Base-by-base conservation (phyloP, 495 filamentous ascomycete genomes). In the Annulohypoxylon maeteangense region DNA sequence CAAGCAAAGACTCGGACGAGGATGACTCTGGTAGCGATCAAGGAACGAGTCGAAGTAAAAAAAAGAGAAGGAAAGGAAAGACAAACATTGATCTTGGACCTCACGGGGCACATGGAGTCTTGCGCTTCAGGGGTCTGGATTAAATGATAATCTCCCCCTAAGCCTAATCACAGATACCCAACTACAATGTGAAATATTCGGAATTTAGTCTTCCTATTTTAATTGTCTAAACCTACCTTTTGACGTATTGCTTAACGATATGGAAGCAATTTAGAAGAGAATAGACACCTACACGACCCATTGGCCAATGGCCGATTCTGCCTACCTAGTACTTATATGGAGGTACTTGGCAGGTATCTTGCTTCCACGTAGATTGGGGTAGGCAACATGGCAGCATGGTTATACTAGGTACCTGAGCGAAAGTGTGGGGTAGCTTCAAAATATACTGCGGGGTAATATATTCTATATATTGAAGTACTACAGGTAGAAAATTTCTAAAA, bases 101-200 rank as follows among this genome's bases (percentile, higher is more conserved):
- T 31, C 78, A 78, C 48, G 78, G 81, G 45, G 87, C 83, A 69
- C 85, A 87, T 60, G 85, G 89, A 42, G 83, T 92, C 45, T 81
- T 90, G 74, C 87, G 82, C 32, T 91, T 93, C 71, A 81, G 84
- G 64, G 90, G 90, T 61, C 64, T 93, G 75, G 89, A 90, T 80
- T 91, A 75, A 81, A 65, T 36, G 61, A 32, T 8, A 25, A 48
- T 40, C 2, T 48, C 31, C 14, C 58, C 27, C 25, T 45, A 23
- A 5, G 14, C 44, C 7, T 31, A 8, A 27, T 18, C 34, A 4
- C 8, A 64, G 72, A 75, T 77, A 75, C 72, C 75, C 72, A 72
- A 23, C n/a, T 40, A 60, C 14, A 1, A 57, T 36, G 14, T 16
- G 22, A 62, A 57, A 29, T n/a, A 20, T 20, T 16, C 7, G 7